phyloP scores from a whole-genome alignment of 208 protist species.

The Tritrichomonas foetus region DNA sequence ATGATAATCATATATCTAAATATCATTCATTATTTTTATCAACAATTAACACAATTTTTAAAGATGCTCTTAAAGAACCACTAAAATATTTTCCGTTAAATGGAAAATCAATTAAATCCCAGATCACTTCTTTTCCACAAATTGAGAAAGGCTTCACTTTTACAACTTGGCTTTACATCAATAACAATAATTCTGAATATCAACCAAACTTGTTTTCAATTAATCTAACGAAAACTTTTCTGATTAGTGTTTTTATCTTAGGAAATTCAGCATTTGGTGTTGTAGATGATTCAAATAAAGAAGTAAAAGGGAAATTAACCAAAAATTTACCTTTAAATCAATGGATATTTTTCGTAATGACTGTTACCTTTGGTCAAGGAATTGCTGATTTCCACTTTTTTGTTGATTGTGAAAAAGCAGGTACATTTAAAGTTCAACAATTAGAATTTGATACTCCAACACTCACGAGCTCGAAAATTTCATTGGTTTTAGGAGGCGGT shows the following conservation, averaged over 20 bases:
- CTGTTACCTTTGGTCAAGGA: background rate
- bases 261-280: background rate
- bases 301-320: background rate
- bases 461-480: background rate
- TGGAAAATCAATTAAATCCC: too few relatives aligned
- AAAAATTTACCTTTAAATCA: background rate
- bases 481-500: background rate
- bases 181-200: background rate
- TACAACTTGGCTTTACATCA: background rate
- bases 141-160: background rate
- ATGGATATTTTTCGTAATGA: background rate
- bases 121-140: background rate
- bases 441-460: background rate
- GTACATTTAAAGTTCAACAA: background rate
- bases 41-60: background rate
- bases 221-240: background rate
- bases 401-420: background rate
- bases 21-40: background rate
- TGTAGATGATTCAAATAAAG: background rate
- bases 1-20: background rate
- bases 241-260: background rate
- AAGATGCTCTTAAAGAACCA: background rate
- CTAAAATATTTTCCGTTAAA: background rate
- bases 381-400: background rate
- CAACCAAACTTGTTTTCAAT: background rate